Evolutionary conservation across 768 basidiomycete genomes (phyloP), one percentile per base, ranked within the genome.

Genomic region (Psilocybe cyanescens): DNA sequence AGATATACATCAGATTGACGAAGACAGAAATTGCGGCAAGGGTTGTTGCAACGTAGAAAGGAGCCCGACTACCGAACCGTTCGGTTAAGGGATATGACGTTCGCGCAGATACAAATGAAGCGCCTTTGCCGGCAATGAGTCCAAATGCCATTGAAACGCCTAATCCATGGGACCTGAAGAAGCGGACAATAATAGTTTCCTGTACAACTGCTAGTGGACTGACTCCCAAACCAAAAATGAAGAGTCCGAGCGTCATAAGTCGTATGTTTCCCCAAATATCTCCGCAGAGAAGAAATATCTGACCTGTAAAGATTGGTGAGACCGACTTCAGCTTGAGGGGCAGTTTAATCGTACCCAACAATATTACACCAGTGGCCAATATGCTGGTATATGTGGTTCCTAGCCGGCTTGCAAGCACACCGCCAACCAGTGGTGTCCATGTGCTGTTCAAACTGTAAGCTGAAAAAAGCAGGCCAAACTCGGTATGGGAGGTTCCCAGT

Each of bases 101-200:
- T 41, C 88, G 81, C 3, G 91, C 90, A 24, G 91, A 84, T 35
- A 92, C 62, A 70, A 94, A 95, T 4, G 90, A 90, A 0, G 90
- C 84, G 8, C 82, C 85, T 72, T 94, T 95, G 37, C 93, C 93
- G 3, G 86, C 89, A 24, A 95, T 82, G 14, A 95, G 86, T 19
- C 92, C 93, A n/a, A 94, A 79, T 0, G 91, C 91, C 76, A 95
- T 85, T 1, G 90, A 89, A 7, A 88, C 78, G 1, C 90, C 92
- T 1, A 94, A 78, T 1, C 90, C 90, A 70, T 87, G 89, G 0
- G 86, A 83, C 63, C 83, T 85, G 78, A 92, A 94, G 76, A 91
- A 91, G 28, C 89, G 88, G 46, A 92, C 89, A 55, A 94, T 91
- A 64, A 93, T 92, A 5, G 89, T 89, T 72, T 94, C 92, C 75